Conservation (phyloP, 768 basidiomycete genomes). For the Boletus rubescentipes region DNA sequence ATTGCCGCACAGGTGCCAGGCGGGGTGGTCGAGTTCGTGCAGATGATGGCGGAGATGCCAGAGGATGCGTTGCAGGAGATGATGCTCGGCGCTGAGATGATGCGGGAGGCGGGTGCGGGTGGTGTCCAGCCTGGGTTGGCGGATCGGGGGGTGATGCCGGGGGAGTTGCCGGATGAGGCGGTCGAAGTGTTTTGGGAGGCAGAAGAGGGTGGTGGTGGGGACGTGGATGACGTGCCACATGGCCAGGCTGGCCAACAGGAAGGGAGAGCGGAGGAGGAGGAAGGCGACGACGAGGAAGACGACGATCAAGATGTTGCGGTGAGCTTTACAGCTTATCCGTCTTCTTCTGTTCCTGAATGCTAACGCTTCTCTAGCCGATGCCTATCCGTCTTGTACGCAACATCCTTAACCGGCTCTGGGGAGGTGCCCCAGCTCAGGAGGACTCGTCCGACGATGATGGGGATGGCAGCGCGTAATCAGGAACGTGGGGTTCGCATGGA, state of each 20-base stretch:
- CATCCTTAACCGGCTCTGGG: slow-evolving; percentile 61
- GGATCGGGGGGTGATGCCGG: slow-evolving; percentile 36
- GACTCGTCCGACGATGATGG: slow-evolving; percentile 24
- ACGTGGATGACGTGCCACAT: slow-evolving; percentile 15
- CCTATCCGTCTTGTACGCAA: slow-evolving; percentile 58
- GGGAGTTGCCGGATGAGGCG: slow-evolving; percentile 45
- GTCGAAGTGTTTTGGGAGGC: slow-evolving; percentile 23
- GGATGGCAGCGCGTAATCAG: neutral
- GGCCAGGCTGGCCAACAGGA: slow-evolving; percentile 24
- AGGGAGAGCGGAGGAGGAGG: slow-evolving; percentile 34
- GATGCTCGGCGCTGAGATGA: slow-evolving; percentile 48
- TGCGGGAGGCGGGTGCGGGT: slow-evolving; percentile 30
- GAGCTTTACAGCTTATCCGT: slow-evolving; percentile 15
- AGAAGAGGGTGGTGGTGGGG: slow-evolving; percentile 28
- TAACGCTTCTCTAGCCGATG: slow-evolving; percentile 45
- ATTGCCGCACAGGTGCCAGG: slow-evolving; percentile 60
- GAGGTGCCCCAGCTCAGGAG: slow-evolving; percentile 25
- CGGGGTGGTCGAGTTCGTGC: slow-evolving; percentile 63
- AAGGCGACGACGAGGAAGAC: slow-evolving; percentile 33
- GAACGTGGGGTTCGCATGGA: neutral
- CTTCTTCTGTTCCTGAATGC: neutral
- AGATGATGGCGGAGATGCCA: slow-evolving; percentile 51
- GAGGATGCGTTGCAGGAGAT: slow-evolving; percentile 61
- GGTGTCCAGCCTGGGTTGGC: slow-evolving; percentile 25
- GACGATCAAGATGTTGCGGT: slow-evolving; percentile 50